Conservation (phyloP, 768 basidiomycete species). For the Mrakia frigida region DNA sequence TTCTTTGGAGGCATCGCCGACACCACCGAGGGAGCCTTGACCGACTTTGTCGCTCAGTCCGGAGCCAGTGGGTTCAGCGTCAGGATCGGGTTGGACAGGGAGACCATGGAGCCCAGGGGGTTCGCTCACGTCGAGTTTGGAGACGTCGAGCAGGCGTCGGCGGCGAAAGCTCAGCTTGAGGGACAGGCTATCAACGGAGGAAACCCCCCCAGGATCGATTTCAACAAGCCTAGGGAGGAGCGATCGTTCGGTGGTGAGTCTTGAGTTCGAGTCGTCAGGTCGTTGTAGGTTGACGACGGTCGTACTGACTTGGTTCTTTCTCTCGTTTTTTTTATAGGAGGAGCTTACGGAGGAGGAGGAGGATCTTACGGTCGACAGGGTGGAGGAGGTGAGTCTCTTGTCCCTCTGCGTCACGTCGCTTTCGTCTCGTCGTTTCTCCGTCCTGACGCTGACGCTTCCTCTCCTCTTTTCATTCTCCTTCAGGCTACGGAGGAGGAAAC, state of each 20-base stretch:
- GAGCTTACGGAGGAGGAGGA: neutral
- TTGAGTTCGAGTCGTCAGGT: neutral
- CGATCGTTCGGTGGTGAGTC: constrained; percentile 4
- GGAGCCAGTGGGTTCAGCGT: neutral
- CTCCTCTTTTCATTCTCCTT: neutral
- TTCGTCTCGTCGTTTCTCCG: no score
- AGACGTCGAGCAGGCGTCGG: neutral
- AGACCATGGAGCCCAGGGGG: constrained; percentile 11
- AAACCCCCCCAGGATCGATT: neutral
- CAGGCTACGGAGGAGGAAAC: no score
- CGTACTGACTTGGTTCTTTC: neutral
- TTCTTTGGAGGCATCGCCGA: constrained; percentile 17
- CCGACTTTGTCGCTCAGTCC: neutral
- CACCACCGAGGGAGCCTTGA: neutral
- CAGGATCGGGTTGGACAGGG: constrained; percentile 3
- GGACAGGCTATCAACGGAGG: neutral
- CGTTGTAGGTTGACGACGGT: neutral
- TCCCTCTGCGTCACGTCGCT: no score
- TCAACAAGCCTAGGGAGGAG: constrained; percentile 19
- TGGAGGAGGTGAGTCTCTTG: neutral
- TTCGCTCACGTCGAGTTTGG: constrained; percentile 16
- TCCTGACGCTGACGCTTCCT: no score
- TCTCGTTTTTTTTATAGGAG: neutral
- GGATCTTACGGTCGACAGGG: no score
- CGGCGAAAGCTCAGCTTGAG: constrained; percentile 11